Evolutionary conservation across 2,329 filamentous ascomycete species (phyloP), one percentile per base, ranked within the genome.

Genomic region (Cordyceps cicadae): DNA sequence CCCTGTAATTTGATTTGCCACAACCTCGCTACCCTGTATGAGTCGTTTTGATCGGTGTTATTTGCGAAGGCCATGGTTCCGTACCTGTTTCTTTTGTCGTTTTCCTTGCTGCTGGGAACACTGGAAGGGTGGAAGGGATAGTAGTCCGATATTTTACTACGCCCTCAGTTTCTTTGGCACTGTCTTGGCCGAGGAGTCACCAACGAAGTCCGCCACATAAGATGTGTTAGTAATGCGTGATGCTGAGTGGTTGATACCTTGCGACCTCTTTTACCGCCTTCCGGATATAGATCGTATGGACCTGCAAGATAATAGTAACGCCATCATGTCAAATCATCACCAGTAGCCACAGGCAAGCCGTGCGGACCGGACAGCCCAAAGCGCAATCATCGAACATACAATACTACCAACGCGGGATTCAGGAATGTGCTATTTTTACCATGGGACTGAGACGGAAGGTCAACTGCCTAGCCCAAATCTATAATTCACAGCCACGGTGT

Each of bases 1-100:
- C 53, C 53, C 53, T 55, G 53, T 34, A 55, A 55, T 55, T n/a
- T n/a, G n/a, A n/a, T n/a, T 55, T 55, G 53, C 53, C 53, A 57
- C 54, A 21, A 45, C 15, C 19, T 21, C 32, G 54, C 54, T 57
- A 57, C 54, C 54, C 54, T 57, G 46, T 32, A 56, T 3, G 17
- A 11, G 19, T 48, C 43, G 6, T 26, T 26, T n/a, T 26, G 37
- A 48, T 56, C 14, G 34, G 34, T 37, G 34, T 37, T 6, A 37
- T 37, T 12, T 11, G 12, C 34, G 8, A 12, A 9, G 32, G 32
- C 32, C 32, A 12, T 34, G 32, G 12, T 14, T 37, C 34, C 5
- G 12, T 14, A 37, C 4, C 34, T 2, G 9, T 37, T 37, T 37
- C 34, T 37, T 37, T 37, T 37, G 2, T 24, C 24, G 24, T 24